phyloP scores from a whole-genome alignment of 139 green algal species.

The Yamagishiella unicocca region DNA sequence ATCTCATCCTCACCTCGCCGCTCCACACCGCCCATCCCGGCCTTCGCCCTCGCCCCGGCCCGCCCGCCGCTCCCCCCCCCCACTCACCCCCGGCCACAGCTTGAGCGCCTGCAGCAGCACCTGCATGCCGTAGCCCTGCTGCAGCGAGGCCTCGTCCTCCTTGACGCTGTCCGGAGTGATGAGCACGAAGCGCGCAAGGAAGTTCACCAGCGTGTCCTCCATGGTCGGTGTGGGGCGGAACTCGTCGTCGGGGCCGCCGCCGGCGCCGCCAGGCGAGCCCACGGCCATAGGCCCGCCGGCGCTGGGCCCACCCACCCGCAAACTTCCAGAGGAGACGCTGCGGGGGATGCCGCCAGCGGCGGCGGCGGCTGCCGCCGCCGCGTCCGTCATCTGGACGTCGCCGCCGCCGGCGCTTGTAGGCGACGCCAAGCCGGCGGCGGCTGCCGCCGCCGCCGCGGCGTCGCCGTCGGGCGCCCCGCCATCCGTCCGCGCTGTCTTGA shows the following conservation, averaged over 20 bases:
- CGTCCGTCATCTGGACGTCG: not conserved
- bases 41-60: not conserved
- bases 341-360: not conserved
- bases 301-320: no score
- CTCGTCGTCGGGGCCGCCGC: not conserved
- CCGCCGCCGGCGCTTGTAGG: not conserved
- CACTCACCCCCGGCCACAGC: slow-evolving; percentile 53
- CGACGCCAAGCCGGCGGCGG: not conserved
- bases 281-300: not conserved
- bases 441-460: no score
- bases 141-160: slow-evolving; percentile 51
- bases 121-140: slow-evolving; percentile 56
- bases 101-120: slow-evolving; percentile 58
- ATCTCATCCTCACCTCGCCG: no score
- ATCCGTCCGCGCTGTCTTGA: not conserved
- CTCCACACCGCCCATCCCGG: no score
- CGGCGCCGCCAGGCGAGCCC: not conserved
- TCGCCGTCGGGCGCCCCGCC: no score
- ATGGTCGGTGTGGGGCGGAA: slow-evolving; percentile 62
- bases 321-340: not conserved
- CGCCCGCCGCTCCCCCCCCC: not conserved
- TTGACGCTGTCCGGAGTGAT: slow-evolving; percentile 36
- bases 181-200: slow-evolving; percentile 87
- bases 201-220: slow-evolving; percentile 91
- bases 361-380: not conserved